Conservation (phyloP, 2,329 filamentous ascomycete genomes). For the Trichoderma breve region DNA sequence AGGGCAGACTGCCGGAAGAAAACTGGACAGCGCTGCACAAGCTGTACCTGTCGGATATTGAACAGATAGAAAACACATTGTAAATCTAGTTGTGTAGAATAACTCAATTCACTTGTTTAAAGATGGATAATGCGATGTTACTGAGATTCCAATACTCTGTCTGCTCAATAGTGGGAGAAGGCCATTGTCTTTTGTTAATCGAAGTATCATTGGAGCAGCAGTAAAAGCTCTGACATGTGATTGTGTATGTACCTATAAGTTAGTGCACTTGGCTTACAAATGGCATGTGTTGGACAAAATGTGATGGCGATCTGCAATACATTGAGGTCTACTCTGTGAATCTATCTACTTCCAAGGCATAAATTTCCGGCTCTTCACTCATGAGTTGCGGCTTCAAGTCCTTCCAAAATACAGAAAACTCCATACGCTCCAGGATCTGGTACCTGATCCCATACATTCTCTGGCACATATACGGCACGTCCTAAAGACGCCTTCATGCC, state of each 20-base stretch:
- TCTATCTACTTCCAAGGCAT: neutral
- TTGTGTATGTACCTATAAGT: neutral
- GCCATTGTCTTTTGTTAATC: neutral
- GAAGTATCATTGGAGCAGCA: neutral
- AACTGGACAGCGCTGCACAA: conserved; percentile 31
- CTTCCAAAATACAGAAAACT: neutral
- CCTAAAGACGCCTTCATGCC: neutral
- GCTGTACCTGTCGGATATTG: conserved; percentile 9
- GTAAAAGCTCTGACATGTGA: neutral
- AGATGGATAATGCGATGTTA: neutral
- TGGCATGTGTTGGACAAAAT: neutral
- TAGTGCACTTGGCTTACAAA: neutral
- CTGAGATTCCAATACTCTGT: neutral
- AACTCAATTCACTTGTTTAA: neutral
- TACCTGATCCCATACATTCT: neutral
- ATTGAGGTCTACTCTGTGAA: neutral
- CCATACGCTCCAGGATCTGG: neutral
- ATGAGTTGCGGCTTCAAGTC: neutral
- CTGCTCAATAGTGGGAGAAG: neutral
- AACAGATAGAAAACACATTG: conserved; percentile 8
- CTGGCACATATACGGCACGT: neutral
- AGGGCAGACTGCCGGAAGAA: conserved; percentile 56
- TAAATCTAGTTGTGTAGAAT: neutral
- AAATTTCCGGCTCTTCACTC: neutral
- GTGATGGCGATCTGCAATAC: neutral